These are phyloP conservation scores for Blastobotrys aristatus DNA, from an alignment of 1,139 yeast genomes.

Conservation along the genomic window DNA sequence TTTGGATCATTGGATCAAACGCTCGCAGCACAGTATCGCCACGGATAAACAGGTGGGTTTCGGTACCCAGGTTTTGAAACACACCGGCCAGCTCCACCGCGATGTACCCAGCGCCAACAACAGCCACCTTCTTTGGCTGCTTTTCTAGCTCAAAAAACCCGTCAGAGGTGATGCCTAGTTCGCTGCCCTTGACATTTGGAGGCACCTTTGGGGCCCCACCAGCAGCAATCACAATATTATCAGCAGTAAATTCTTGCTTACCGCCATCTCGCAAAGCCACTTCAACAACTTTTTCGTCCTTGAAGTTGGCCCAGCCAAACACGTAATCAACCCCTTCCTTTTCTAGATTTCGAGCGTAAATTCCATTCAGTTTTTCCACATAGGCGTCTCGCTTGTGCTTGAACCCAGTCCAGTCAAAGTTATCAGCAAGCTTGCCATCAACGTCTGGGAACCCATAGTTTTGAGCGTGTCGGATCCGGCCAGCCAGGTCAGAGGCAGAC, in stretches of 20 bases:
- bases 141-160: slow-evolving; percentile 76
- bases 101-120: slow-evolving; percentile 97
- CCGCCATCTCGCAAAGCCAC: slow-evolving; percentile 51
- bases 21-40: slow-evolving; percentile 85
- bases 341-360: slow-evolving; percentile 77
- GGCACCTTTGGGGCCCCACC: slow-evolving; percentile 87
- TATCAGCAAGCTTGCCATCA: slow-evolving; percentile 42
- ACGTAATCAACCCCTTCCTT: slow-evolving; percentile 86
- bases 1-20: slow-evolving; percentile 78
- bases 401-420: slow-evolving; percentile 75
- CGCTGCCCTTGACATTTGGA: slow-evolving; percentile 65
- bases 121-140: slow-evolving; percentile 89
- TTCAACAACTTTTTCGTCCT: slow-evolving; percentile 61
- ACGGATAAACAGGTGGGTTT: slow-evolving; percentile 82
- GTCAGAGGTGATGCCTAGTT: slow-evolving; percentile 81
- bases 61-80: slow-evolving; percentile 81
- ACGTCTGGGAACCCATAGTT: slow-evolving; percentile 71
- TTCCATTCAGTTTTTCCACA: slow-evolving; percentile 79
- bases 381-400: slow-evolving; percentile 91
- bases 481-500: slow-evolving; percentile 90
- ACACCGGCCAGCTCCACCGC: slow-evolving; percentile 95
- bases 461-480: slow-evolving; percentile 62
- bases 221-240: slow-evolving; percentile 80
- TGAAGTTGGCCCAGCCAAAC: slow-evolving; percentile 82
- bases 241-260: slow-evolving; percentile 64